These are phyloP conservation scores for Sclerotinia minor DNA, from an alignment of 2,329 filamentous ascomycete genomes.

Conservation along the genomic window DNA sequence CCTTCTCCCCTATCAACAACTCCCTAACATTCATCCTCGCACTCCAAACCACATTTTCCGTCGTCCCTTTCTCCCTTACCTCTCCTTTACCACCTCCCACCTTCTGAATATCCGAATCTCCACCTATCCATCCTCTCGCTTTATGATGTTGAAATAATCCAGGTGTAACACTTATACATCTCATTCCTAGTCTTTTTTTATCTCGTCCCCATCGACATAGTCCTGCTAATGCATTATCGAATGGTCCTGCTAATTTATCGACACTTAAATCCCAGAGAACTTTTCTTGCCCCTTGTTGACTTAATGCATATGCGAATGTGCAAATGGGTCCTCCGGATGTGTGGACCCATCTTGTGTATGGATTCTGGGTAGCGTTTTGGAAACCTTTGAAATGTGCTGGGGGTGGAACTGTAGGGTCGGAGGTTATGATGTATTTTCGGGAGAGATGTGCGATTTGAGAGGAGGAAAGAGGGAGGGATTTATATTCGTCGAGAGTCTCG, in stretches of 20 bases:
- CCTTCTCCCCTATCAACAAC: conserved; percentile 16
- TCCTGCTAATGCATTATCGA: conserved; percentile 42
- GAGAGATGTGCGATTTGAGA: conserved; percentile 21
- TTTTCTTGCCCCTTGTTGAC: conserved; percentile 48
- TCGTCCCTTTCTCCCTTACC: conserved; percentile 18
- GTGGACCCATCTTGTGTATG: conserved; percentile 38
- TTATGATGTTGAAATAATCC: conserved; percentile 24
- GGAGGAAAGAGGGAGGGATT: not conserved
- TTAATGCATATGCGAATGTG: conserved; percentile 43
- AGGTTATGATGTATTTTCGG: conserved; percentile 33
- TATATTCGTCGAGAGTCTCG: conserved; percentile 16
- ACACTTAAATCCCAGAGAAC: conserved; percentile 60
- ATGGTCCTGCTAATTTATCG: conserved; percentile 39
- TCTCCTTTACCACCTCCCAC: not conserved
- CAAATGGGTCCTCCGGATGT: conserved; percentile 39
- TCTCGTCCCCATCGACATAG: conserved; percentile 16
- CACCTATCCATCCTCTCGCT: conserved; percentile 18
- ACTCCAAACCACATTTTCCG: conserved; percentile 25
- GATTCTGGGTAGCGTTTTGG: conserved; percentile 13
- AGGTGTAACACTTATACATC: conserved; percentile 19
- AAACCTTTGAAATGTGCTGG: conserved; percentile 26
- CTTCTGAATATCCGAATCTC: conserved; percentile 26
- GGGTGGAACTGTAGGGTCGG: conserved; percentile 38
- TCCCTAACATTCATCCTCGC: conserved; percentile 21
- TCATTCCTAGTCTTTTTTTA: conserved; percentile 9